Percentiles rank a stretch among this genome's conserved stretches.
Conservation (phyloP, 352 stramenopile genomes). For the Phytophthora macrochlamydospora region DNA sequence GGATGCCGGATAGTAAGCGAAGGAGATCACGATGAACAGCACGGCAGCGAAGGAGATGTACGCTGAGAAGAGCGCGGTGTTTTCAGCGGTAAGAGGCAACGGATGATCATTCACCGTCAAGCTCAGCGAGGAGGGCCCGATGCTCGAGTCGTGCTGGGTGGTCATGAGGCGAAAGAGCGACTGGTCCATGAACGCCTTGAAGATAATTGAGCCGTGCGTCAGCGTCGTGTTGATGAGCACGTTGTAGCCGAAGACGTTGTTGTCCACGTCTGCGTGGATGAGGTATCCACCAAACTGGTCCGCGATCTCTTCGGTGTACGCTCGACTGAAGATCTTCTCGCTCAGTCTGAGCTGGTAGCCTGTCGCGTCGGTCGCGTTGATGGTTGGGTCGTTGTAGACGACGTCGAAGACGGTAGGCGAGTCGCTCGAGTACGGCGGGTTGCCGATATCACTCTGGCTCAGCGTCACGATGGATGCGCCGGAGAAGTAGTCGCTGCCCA, state of each 20-base stretch:
- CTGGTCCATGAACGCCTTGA: constrained; percentile 61
- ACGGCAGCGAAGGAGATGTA: constrained; percentile 55
- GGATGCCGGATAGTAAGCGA: constrained; percentile 87
- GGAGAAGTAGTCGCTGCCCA: constrained; percentile 26
- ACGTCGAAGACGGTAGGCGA: constrained; percentile 55
- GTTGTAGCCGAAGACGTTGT: constrained; percentile 48
- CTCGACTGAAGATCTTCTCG: constrained; percentile 43
- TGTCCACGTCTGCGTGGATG: constrained; percentile 25
- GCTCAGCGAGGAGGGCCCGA: constrained; percentile 14
- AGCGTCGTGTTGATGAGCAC: constrained; percentile 57
- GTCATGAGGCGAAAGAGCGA: constrained; percentile 46
- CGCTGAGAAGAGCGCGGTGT: constrained; percentile 42
- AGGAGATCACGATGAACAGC: constrained; percentile 86
- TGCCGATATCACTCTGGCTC: constrained; percentile 15
- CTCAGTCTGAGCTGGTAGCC: constrained; percentile 39
- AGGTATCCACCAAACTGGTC: constrained; percentile 50
- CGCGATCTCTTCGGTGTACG: constrained; percentile 26
- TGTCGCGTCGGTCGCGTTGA: constrained; percentile 33
- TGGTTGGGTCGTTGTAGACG: constrained; percentile 26
- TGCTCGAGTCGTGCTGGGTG: constrained; percentile 16
- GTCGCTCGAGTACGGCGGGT: constrained; percentile 22
- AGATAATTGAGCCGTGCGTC: constrained; percentile 45
- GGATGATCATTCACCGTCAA: constrained; percentile 58
- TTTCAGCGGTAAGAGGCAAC: constrained; percentile 45
- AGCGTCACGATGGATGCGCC: constrained; percentile 20